These are phyloP conservation scores for Serendipita indica DNA, from an alignment of 768 basidiomycete species.

Conservation along the genomic window DNA sequence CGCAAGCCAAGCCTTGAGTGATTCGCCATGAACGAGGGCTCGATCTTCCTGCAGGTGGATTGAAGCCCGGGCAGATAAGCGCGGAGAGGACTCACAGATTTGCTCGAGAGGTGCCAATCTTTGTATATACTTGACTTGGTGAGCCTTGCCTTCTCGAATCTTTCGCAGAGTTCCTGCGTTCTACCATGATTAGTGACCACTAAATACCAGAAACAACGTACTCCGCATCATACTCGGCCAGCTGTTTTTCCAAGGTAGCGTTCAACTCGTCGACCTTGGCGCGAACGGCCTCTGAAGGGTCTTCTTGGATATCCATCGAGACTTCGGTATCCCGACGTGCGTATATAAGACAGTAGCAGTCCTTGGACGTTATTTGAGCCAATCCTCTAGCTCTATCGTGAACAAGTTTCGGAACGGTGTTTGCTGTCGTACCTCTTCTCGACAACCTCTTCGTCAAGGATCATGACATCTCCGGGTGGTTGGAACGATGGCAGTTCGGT, in stretches of 20 bases:
- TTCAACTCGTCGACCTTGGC: slow-evolving; percentile 43
- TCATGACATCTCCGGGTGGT: not conserved
- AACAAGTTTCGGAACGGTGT: not conserved
- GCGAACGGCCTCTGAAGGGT: slow-evolving; percentile 42
- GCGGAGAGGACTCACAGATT: too few relatives aligned
- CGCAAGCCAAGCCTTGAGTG: slow-evolving; percentile 7
- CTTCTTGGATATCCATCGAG: slow-evolving; percentile 17
- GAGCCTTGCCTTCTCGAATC: slow-evolving; percentile 36
- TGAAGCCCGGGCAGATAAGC: too few relatives aligned
- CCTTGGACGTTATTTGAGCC: slow-evolving; percentile 54
- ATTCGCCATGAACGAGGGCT: too few relatives aligned
- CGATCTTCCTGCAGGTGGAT: too few relatives aligned
- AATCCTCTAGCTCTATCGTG: slow-evolving; percentile 13
- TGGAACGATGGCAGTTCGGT: slow-evolving; percentile 35
- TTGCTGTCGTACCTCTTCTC: slow-evolving; percentile 29
- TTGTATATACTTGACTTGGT: slow-evolving; percentile 47
- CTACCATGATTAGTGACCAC: slow-evolving; percentile 22
- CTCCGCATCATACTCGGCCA: slow-evolving; percentile 35
- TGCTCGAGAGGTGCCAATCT: slow-evolving; percentile 40
- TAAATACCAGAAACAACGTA: slow-evolving; percentile 22
- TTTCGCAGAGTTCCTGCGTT: slow-evolving; percentile 27
- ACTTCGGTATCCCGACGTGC: slow-evolving; percentile 28
- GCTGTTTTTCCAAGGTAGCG: slow-evolving; percentile 36
- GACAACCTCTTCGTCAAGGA: slow-evolving; percentile 37
- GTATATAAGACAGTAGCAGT: slow-evolving; percentile 95